Evolutionary conservation across 2,329 filamentous ascomycete species (phyloP).

Genomic region (Arthroderma sp.): DNA sequence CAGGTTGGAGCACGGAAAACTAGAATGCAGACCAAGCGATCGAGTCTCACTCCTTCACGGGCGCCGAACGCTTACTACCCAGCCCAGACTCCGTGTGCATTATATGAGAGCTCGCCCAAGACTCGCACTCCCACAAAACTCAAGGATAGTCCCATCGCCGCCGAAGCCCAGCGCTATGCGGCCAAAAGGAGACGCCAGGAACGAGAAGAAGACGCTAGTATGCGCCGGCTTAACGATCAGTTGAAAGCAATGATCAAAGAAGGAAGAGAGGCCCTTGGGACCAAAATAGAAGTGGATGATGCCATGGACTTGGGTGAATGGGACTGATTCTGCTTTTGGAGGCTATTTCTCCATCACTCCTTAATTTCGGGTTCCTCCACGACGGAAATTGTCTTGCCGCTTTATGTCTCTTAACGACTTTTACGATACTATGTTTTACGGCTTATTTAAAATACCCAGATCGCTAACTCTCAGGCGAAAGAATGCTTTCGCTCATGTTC

Average conservation of each 20-base stretch:
- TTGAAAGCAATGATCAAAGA: slow-evolving; percentile 79
- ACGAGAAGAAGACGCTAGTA: slow-evolving; percentile 61
- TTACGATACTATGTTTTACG: no score
- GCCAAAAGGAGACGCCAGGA: slow-evolving; percentile 61
- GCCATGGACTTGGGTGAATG: slow-evolving; percentile 25
- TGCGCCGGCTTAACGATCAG: slow-evolving; percentile 65
- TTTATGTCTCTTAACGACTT: no score
- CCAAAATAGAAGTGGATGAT: slow-evolving; percentile 49
- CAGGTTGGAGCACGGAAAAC: slow-evolving; percentile 6
- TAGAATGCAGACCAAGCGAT: slow-evolving; percentile 4
- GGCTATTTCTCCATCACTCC: not conserved
- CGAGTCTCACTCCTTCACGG: slow-evolving; percentile 10
- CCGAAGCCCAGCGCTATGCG: slow-evolving; percentile 60
- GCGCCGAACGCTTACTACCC: slow-evolving; percentile 4
- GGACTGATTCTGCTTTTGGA: slow-evolving; percentile 10
- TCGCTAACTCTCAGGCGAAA: no score
- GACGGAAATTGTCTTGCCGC: no score
- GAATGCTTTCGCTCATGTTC: no score
- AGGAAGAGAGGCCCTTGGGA: slow-evolving; percentile 73
- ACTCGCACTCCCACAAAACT: slow-evolving; percentile 15
- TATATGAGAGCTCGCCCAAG: slow-evolving; percentile 16
- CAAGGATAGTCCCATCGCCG: slow-evolving; percentile 21
- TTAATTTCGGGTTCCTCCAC: no score
- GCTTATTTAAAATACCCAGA: no score
- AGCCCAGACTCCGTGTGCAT: not conserved